Evolutionary conservation across 441 rosid genomes (phyloP), one percentile per base, ranked within the genome.

Genomic region (Populus hybrid): DNA sequence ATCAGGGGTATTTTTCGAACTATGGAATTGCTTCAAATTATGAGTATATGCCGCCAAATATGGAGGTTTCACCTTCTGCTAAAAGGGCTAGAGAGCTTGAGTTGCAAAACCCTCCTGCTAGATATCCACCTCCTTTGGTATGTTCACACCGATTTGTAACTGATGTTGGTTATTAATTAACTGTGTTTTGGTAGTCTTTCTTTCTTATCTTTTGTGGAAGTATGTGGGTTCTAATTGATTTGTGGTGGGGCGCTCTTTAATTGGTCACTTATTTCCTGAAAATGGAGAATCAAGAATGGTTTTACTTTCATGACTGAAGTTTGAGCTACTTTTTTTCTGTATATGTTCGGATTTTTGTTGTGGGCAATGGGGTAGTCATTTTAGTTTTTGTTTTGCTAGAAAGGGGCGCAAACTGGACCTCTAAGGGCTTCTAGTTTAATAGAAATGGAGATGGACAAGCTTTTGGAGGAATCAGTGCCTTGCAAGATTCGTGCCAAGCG

Each of bases 401-500:
- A 89, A 89, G 89, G 81, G 79, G 92, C 88, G 88, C 90, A 84
- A 78, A 84, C 84, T 76, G 84, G 70, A 65, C 71, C 81, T 18
- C 23, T 80, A 61, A 77, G 86, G 29, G 74, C 77, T 14, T 81
- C 90, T 29, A 84, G 84, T 77, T 74, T 88, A 85, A 79, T 82
- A 75, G 93, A 91, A 73, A 72, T 84, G 85, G 92, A 86, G 69
- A 88, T 93, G 88, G 96, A 91, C 10, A 93, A 86, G 78, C 82
- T 90, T 75, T 79, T 90, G 77, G 96, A 93, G 83, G 96, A 87
- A 79, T 91, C 97, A 0, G 91, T 88, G 72, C 89, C 93, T 80
- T 90, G 89, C 76, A 83, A 88, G 75, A 87, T 90, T 77, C 90
- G 96, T 50, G 96, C 94, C 1, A 93, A 93, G 84, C 92, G 98